Evolutionary conservation across 139 green algal genomes (phyloP).

Genomic region (Chlamydomonas incerta): DNA sequence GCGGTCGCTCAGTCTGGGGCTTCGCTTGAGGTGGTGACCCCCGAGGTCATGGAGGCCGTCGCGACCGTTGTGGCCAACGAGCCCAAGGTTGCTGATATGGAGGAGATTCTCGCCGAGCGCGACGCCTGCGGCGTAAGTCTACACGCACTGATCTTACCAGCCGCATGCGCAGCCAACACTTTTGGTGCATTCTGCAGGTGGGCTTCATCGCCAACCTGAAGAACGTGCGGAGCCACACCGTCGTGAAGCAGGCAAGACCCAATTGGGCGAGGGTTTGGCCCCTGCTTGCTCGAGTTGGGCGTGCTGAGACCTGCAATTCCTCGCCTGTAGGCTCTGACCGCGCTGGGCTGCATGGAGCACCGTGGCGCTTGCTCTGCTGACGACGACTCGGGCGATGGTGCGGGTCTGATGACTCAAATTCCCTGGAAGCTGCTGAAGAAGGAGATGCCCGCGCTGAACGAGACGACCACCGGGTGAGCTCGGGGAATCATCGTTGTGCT

Average conservation of each 20-base stretch:
- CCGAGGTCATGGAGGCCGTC: neutral
- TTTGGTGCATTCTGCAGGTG: conserved; percentile 70
- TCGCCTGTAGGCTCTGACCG: conserved; percentile 82
- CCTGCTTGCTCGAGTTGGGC: neutral
- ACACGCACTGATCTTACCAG: neutral
- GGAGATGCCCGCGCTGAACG: conserved; percentile 74
- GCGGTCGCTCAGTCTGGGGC: conserved; percentile 2
- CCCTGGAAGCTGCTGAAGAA: conserved; percentile 95
- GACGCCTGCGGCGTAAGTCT: conserved; percentile 94
- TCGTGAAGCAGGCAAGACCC: conserved; percentile 86
- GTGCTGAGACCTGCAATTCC: neutral
- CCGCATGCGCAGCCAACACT: neutral
- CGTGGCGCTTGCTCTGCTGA: conserved; percentile 97
- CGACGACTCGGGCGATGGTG: conserved; percentile 96
- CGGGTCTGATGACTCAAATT: conserved; percentile 98
- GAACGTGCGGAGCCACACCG: conserved; percentile 88
- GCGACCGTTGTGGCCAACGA: neutral
- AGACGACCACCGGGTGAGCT: conserved; percentile 75
- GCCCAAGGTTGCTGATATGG: conserved; percentile 77
- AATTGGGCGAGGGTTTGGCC: neutral
- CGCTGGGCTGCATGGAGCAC: conserved; percentile 99
- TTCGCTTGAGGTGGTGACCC: neutral
- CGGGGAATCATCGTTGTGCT: neutral
- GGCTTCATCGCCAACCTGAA: conserved; percentile 97
- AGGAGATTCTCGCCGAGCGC: conserved; percentile 93